Base-by-base conservation (phyloP, 139 green algal species). In the Chlamydomonas incerta region DNA sequence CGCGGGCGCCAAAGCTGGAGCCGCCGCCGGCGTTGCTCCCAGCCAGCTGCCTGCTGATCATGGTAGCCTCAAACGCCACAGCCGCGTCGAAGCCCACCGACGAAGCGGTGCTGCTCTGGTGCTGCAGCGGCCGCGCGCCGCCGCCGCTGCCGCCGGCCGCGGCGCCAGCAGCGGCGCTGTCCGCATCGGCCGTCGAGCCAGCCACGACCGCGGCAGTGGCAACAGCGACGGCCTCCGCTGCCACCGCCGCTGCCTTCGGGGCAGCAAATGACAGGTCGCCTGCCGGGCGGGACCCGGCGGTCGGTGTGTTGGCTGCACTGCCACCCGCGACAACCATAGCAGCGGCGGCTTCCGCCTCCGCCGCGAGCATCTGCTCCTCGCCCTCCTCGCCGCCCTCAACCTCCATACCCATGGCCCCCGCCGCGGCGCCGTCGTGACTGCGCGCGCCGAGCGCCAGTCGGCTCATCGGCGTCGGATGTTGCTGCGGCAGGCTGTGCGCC, bases 1-100 rank as follows among this genome's bases (percentile, higher is more conserved):
- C 63, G 63, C 63, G 29, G 10, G 20, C 20, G 57, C 57, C 23
- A 29, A 35, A 70, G 63, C 63, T 70, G 63, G 14, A 70, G 63
- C 63, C 34, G 63, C 26, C 60, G 24, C 60, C 26, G 60, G 26
- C 24, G 10, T 23, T 31, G 60, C 37, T 37, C 4, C 77, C 77
- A 15, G 77, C 77, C 77, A 83, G 65, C 77, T 66, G 63, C 18
- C 77, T 28, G 47, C 77, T 83, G 8, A 74, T 65, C 46, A 66
- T 21, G 18, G n/a, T 14, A 4, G 77, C 77, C 37, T 83, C 77
- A 20, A 83, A 74, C 0, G 77, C 77, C 15, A 83, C 46, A 6
- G 77, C 41, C 23, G 77, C 62, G 21, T 83, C 77, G 37, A 74
- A 74, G 11, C 63, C 77, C 4, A 65, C 50, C 2, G 77, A 83